Base-by-base conservation (phyloP, 2,329 filamentous ascomycete species). In the Fusarium longipes region DNA sequence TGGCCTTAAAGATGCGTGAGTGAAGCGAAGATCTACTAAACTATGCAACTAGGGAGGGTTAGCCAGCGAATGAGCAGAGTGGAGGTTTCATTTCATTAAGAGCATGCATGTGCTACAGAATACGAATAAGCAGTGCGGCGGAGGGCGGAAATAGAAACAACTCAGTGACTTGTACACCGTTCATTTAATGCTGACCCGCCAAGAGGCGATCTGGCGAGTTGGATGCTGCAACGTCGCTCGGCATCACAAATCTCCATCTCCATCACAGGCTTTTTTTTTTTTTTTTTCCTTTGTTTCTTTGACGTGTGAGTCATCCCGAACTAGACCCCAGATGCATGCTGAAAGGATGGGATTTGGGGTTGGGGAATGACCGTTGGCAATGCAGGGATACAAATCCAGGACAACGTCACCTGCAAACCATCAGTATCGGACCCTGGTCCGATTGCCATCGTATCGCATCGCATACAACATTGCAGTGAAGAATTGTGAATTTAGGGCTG, bases 371-470 rank as follows among this genome's bases (percentile, higher is more conserved):
- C 57, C 40, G 50, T 44, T 70, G 62, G 59, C 62, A 67, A 62
- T 24, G 54, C 65, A 73, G 71, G 71, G 71, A 70, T 73, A 47
- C 53, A 50, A 62, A 73, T 64, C 64, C 67, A 58, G 52, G 24
- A 51, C 50, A 56, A 36, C 47, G 42, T 58, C 48, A 56, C 51
- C 45, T 44, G 55, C 51, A 59, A 73, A 67, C 67, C 64, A 70
- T 53, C 57, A 66, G 42, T 15, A 51, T 44, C 24, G 65, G 52
- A 60, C 42, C 47, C 60, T 35, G 57, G 60, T 40, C n/a, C 22
- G 12, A 20, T 11, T 30, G 40, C n/a, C n/a, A n/a, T 43, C 25
- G 8, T 43, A 27, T 43, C 36, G 36, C 12, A 24, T 40, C 24
- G 24, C 24, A 43, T 49, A 24, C 38, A 39, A 33, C 20, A 24